Conservation (phyloP, 2,329 filamentous ascomycete species). For the Aschersonia sp. region DNA sequence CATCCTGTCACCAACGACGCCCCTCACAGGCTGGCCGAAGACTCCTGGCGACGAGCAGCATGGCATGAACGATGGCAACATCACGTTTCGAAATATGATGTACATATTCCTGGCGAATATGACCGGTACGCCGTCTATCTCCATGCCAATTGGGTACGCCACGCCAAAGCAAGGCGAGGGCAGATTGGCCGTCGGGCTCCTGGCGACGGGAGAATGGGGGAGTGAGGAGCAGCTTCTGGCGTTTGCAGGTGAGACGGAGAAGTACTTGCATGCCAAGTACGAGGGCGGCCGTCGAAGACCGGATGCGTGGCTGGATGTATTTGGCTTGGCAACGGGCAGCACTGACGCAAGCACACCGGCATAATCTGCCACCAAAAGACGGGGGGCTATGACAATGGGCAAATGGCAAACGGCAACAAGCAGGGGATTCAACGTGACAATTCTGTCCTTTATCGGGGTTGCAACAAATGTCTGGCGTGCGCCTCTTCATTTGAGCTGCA, state of each 20-base stretch:
- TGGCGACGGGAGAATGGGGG: slow-evolving; percentile 55
- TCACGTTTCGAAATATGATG: slow-evolving; percentile 63
- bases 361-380: too few species aligned
- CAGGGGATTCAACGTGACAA: too few species aligned
- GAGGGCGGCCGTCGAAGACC: slow-evolving; percentile 35
- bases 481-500: too few species aligned
- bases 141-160: slow-evolving; percentile 60
- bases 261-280: slow-evolving; percentile 33
- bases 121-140: slow-evolving; percentile 61
- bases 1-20: slow-evolving; percentile 65
- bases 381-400: too few species aligned
- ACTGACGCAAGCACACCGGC: too few species aligned
- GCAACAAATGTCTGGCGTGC: too few species aligned
- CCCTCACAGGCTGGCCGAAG: slow-evolving; percentile 61
- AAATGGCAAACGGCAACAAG: too few species aligned
- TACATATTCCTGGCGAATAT: slow-evolving; percentile 81
- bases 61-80: slow-evolving; percentile 62
- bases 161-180: slow-evolving; percentile 41
- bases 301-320: slow-evolving; percentile 43
- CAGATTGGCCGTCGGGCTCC: slow-evolving; percentile 42
- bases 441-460: too few species aligned
- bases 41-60: slow-evolving; percentile 43
- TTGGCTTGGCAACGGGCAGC: slow-evolving; percentile 16
- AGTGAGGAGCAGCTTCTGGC: slow-evolving; percentile 45
- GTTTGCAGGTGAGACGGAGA: slow-evolving; percentile 45